Conservation (phyloP, 164 flowering plant species). For the Dillenia suffruticosa region DNA sequence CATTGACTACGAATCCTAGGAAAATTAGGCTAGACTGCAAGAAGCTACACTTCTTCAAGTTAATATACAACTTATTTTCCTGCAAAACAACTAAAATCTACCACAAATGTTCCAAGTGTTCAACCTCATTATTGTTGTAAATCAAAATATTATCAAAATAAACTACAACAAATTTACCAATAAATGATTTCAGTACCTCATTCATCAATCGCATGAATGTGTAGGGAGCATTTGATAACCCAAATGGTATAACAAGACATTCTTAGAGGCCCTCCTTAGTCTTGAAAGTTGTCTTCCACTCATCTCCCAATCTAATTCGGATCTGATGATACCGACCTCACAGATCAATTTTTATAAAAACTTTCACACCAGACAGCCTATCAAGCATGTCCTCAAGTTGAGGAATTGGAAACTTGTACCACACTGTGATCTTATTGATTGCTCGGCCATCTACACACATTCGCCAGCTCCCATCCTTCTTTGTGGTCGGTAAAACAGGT, state of each 20-base stretch:
- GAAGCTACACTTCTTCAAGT: no score
- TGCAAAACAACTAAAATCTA: no score
- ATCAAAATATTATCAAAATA: slow-evolving; percentile 1
- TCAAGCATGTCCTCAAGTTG: not conserved
- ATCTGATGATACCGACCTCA: slow-evolving; percentile 1
- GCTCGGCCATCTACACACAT: slow-evolving; percentile 5
- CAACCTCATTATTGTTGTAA: not conserved
- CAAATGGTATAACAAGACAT: not conserved
- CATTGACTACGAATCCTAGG: no score
- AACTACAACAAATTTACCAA: not conserved
- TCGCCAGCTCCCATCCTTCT: slow-evolving; percentile 5
- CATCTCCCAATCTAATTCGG: not conserved
- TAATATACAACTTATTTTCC: no score
- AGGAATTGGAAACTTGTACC: not conserved
- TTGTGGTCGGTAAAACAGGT: not conserved
- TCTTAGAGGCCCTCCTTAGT: slow-evolving; percentile 2
- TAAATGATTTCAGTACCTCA: not conserved
- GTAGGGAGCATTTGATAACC: not conserved
- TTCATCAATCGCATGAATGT: slow-evolving; percentile 4
- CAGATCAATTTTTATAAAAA: not conserved
- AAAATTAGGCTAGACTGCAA: no score
- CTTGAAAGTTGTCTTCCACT: not conserved
- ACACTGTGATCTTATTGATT: slow-evolving; percentile 6
- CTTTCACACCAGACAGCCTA: not conserved
- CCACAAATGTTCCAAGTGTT: no score